phyloP scores from a whole-genome alignment of 2,329 filamentous ascomycete species.

The Sclerotinia nivalis region DNA sequence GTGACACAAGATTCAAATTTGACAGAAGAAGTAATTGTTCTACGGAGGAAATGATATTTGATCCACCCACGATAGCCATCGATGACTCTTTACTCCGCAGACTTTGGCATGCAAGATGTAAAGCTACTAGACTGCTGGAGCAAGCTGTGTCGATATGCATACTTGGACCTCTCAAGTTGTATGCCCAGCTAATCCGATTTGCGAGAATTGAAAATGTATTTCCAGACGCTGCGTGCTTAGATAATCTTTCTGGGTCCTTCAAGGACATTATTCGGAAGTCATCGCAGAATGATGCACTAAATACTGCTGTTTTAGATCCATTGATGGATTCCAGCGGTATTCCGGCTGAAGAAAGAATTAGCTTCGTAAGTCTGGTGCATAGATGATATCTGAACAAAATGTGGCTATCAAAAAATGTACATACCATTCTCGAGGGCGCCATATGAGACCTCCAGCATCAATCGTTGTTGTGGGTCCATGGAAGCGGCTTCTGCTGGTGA shows the following conservation, averaged over 20 bases:
- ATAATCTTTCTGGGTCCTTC: constrained; percentile 15
- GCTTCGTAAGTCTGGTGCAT: background rate
- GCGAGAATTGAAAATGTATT: constrained; percentile 46
- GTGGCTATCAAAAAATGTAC: background rate
- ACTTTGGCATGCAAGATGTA: constrained; percentile 54
- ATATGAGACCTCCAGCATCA: constrained; percentile 47
- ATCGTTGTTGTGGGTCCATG: constrained; percentile 53
- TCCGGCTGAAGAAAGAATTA: constrained; percentile 19
- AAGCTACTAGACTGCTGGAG: constrained; percentile 54
- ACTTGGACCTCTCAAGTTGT: constrained; percentile 52
- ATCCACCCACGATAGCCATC: constrained; percentile 49
- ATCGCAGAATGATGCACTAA: constrained; percentile 49
- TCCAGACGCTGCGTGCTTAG: constrained; percentile 32
- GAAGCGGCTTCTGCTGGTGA: constrained; percentile 32
- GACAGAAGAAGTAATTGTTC: constrained; percentile 41
- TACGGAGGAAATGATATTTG: constrained; percentile 54
- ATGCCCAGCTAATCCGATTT: constrained; percentile 56
- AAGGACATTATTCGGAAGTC: constrained; percentile 12
- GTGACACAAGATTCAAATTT: constrained; percentile 11
- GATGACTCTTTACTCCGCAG: constrained; percentile 36
- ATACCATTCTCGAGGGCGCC: constrained; percentile 39
- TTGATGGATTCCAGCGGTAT: constrained; percentile 17
- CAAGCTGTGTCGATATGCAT: constrained; percentile 60
- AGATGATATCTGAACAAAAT: background rate
- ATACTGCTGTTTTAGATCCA: constrained; percentile 45